Base-by-base conservation (phyloP, 768 basidiomycete genomes). In the Phlebiopsis gigantea region DNA sequence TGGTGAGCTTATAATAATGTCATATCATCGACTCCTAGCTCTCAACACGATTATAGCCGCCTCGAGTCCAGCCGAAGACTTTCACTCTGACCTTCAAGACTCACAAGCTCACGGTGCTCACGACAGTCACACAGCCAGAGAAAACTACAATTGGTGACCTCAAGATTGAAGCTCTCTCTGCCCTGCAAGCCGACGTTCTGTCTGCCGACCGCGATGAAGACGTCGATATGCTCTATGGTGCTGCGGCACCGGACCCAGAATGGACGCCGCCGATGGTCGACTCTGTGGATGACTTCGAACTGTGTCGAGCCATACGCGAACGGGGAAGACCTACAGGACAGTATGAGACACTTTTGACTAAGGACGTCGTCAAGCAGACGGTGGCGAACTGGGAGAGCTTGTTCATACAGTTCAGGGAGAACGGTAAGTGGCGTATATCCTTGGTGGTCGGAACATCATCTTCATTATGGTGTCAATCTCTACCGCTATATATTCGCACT, bases 71-170 rank as follows among this genome's bases (percentile, higher is more conserved):
- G 41, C 83, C 84, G 7, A 88, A 84, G 71, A 73, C 80, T 48
- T 84, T 84, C 70, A 83, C 87, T 53, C 65, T 90, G 17, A 75
- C 82, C n/a, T 69, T 90, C 61, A 88, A 87, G 64, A 85, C 87
- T 0, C 87, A 90, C 73, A 87, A 82, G 61, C 71, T 87, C 51
- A 84, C 84, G 5, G 72, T 89, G 61, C 77, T 86, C 63, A 71
- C 85, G 60, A 80, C 83, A 6, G 75, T 78, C 9, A 69, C 76
- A 42, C 83, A 81, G 7, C 58, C 58, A 12, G 58, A 55, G 21
- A 77, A 75, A 30, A 77, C 77, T 8, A 80, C 80, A 5, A 73
- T 91, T 64, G 74, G 70, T 12, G 71, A 73, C n/a, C 62, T 90
- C 42, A 90, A 90, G 65, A 69, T 74, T 34, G 84, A 89, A 52